Conservation (phyloP, 2,329 filamentous ascomycete genomes). For the Venturia effusa region DNA sequence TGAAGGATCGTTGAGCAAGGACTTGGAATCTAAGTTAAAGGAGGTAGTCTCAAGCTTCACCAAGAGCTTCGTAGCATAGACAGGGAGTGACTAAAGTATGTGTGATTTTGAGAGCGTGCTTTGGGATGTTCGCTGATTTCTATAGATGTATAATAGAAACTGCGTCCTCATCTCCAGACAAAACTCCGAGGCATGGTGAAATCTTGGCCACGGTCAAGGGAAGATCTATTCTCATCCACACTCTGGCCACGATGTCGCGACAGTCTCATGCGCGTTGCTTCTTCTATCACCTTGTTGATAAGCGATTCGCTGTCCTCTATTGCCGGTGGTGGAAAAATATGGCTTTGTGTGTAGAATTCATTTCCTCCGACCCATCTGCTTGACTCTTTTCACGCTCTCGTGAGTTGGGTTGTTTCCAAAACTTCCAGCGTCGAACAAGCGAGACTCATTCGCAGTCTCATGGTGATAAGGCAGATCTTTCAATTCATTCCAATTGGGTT, state of each 20-base stretch:
- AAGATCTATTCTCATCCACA: background rate
- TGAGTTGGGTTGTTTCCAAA: background rate
- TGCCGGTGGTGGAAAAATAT: background rate
- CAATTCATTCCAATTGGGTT: too few species aligned
- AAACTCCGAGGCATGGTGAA: background rate
- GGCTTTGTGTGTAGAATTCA: constrained; percentile 2
- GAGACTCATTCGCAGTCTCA: too few species aligned
- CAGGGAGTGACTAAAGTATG: background rate
- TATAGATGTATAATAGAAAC: constrained; percentile 6
- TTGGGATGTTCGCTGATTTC: background rate
- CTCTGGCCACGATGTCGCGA: background rate
- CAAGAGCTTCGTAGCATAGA: constrained; percentile 62
- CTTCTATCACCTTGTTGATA: background rate
- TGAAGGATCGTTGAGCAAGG: constrained; percentile 94
- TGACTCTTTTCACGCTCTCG: background rate
- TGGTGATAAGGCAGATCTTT: too few species aligned
- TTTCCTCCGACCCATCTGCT: background rate
- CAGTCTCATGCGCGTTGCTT: background rate
- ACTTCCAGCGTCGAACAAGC: too few species aligned
- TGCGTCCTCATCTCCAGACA: background rate
- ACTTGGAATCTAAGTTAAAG: constrained; percentile 72
- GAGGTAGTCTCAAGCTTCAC: constrained; percentile 71
- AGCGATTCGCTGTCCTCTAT: background rate
- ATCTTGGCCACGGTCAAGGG: background rate
- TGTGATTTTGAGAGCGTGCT: background rate